Conservation (phyloP, 139 green algal species). For the Chlorella sp. region DNA sequence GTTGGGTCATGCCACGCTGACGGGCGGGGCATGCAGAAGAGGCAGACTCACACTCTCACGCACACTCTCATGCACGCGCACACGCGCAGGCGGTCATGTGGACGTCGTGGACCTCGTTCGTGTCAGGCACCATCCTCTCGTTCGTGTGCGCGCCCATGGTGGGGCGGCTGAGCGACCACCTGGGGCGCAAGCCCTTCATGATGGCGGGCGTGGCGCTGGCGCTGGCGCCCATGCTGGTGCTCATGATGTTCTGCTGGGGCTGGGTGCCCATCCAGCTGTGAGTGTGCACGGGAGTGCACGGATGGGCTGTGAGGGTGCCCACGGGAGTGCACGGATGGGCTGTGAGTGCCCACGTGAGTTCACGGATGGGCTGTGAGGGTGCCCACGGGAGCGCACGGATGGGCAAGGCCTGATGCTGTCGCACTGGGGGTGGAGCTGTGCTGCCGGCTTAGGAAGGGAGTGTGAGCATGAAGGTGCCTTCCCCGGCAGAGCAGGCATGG, state of each 20-base stretch:
- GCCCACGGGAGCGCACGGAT: too few species aligned
- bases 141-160: conserved; percentile 58
- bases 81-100: conserved; percentile 22
- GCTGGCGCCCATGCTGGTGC: conserved; percentile 30
- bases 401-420: too few species aligned
- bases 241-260: conserved; percentile 12
- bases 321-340: too few species aligned
- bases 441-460: too few species aligned
- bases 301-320: too few species aligned
- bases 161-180: conserved; percentile 48
- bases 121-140: conserved; percentile 51
- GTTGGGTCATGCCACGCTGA: neutral
- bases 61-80: neutral
- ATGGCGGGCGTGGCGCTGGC: conserved; percentile 33
- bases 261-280: conserved; percentile 18
- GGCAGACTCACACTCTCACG: neutral
- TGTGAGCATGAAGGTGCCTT: too few species aligned
- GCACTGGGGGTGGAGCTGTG: too few species aligned
- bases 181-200: conserved; percentile 75
- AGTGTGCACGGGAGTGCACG: too few species aligned
- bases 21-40: neutral
- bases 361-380: too few species aligned
- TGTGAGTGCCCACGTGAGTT: too few species aligned
- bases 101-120: conserved; percentile 55
- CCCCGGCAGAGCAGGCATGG: too few species aligned